Conservation (phyloP, 345 rosid genomes). For the Brassica incana region DNA sequence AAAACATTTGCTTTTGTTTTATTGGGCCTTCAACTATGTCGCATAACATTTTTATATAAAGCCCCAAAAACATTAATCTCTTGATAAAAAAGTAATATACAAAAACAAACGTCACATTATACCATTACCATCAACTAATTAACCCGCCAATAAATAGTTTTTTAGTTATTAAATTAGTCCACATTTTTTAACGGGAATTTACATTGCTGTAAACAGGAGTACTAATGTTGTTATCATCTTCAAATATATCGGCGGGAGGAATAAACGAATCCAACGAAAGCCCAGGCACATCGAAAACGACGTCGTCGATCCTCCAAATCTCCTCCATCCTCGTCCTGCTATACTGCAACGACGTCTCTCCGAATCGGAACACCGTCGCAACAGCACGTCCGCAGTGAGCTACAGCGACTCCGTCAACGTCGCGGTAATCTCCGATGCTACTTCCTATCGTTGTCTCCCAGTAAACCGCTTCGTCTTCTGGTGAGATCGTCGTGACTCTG, state of each 20-base stretch:
- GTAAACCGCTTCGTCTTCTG: constrained; percentile 59
- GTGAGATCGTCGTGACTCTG: constrained; percentile 63
- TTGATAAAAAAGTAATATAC: not conserved
- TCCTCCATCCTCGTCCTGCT: constrained; percentile 90
- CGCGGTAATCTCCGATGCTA: constrained; percentile 79
- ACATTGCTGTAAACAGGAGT: not conserved
- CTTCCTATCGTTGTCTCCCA: constrained; percentile 97
- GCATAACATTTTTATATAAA: not conserved
- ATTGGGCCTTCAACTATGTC: not conserved
- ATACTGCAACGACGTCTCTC: constrained; percentile 68
- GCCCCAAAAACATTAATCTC: not conserved
- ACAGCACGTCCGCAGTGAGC: constrained; percentile 88
- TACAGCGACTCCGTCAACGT: constrained; percentile 73
- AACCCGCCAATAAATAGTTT: constrained; percentile 28
- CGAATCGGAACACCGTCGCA: constrained; percentile 85
- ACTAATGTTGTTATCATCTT: constrained; percentile 28
- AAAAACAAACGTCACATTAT: constrained; percentile 29
- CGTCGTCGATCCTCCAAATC: constrained; percentile 87
- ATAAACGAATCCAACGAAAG: constrained; percentile 84
- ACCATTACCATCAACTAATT: constrained; percentile 24
- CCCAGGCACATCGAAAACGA: constrained; percentile 84
- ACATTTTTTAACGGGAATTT: constrained; percentile 9
- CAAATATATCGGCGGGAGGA: constrained; percentile 86
- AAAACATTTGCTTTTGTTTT: not conserved
- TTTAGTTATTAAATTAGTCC: constrained; percentile 13